phyloP scores from a whole-genome alignment of 2,329 filamentous ascomycete species.

The Trichoderma koningiopsis region DNA sequence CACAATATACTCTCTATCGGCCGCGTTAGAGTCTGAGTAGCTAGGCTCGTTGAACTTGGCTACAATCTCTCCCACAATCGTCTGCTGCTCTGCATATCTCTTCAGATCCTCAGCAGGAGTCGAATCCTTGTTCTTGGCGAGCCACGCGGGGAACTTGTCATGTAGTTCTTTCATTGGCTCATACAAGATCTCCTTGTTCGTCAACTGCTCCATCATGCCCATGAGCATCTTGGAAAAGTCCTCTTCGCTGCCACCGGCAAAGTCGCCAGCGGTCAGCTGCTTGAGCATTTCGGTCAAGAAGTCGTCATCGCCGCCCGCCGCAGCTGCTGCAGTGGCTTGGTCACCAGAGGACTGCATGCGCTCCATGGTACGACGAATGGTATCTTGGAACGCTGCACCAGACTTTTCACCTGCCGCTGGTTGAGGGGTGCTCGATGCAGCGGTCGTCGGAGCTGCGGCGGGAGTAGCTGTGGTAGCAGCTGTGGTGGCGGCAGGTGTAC shows the following conservation, averaged over 20 bases:
- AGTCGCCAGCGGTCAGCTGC: constrained; percentile 67
- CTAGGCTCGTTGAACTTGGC: constrained; percentile 79
- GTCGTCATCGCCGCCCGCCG: constrained; percentile 70
- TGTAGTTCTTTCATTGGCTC: constrained; percentile 98
- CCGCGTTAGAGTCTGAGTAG: constrained; percentile 79
- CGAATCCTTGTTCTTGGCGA: constrained; percentile 71
- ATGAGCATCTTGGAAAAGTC: constrained; percentile 94
- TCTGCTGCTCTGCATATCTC: constrained; percentile 79
- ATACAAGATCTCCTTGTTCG: constrained; percentile 96
- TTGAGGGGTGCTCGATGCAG: constrained; percentile 30
- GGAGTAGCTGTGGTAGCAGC: constrained; percentile 11
- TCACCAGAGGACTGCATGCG: constrained; percentile 90
- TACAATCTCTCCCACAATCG: constrained; percentile 82
- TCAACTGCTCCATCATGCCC: constrained; percentile 98
- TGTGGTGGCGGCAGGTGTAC: neutral
- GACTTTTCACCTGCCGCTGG: constrained; percentile 33
- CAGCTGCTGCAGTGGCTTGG: constrained; percentile 76
- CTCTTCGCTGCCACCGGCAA: constrained; percentile 68
- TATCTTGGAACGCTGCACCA: constrained; percentile 75
- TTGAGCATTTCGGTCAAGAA: constrained; percentile 91
- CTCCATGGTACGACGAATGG: constrained; percentile 91
- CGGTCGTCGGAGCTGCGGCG: constrained; percentile 31
- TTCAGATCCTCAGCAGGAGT: constrained; percentile 72
- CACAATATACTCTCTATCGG: constrained; percentile 88
- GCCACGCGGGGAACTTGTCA: constrained; percentile 89